Evolutionary conservation across 169 alveolate genomes (phyloP), one percentile per base, ranked within the genome.

Genomic region (Cryptosporidium muris): DNA sequence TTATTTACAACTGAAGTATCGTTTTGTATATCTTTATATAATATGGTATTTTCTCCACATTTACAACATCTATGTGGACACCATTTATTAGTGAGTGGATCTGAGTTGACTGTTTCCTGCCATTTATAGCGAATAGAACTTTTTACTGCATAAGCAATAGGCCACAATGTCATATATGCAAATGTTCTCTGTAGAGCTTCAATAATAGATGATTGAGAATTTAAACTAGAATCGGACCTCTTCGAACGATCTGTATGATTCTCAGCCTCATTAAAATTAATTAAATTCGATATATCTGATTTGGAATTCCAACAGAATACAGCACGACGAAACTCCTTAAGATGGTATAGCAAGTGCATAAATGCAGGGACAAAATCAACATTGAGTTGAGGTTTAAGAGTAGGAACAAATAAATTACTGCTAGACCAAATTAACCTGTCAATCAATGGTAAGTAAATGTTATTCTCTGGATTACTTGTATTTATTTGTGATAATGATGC

Each of bases 91-190:
- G 56, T 58, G 2, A 67, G 40, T 1, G 89, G 80, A 36, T 47
- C 90, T 63, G 42, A 58, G 9, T 66, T 60, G 11, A 60, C 48
- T 42, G 74, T 74, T 34, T 74, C 85, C 37, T 74, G 85, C 85
- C 85, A 74, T 16, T 64, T 47, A 37, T 74, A 68, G 4, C 85
- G 66, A 40, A 74, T 74, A 11, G 85, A 74, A 25, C 85, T 56
- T 36, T 74, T 74, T 11, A 74, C 74, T 8, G 85, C 54, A 36
- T 90, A 92, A 0, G 95, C 94, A 8, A 92, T 65, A 38, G 96
- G 96, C 91, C 93, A 93, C 65, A 93, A 92, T 64, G 91, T 89
- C 96, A 93, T 93, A 81, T 92, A 90, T 1, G 96, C 96, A 81
- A 93, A 93, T 1, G 93, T 91, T 80, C 82, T 91, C 88, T 93